Base-by-base conservation (phyloP, 2,329 filamentous ascomycete species). In the Colletotrichum sp. region DNA sequence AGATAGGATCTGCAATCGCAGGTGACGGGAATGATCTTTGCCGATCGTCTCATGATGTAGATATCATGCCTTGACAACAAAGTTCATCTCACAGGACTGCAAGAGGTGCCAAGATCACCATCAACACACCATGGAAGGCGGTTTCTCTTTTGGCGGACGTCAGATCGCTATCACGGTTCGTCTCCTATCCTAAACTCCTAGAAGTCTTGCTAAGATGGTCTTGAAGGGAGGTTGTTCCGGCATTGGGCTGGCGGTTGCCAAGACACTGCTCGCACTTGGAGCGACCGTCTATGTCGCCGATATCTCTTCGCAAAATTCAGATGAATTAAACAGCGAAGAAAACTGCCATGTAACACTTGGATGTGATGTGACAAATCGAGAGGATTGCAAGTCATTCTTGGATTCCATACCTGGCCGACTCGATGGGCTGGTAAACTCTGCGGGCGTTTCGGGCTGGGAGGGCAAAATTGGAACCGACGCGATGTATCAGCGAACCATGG, bases 381-480 rank as follows among this genome's bases (percentile, higher is more conserved):
- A 49, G 39, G 39, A 49, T n/a, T 49, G 39, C 39, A 49, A 49
- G 39, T 49, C 39, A 3, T 49, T 49, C 18, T 49, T 49, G 10
- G 30, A 59, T n/a, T 66, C 72, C 16, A 62, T 75, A 18, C 66
- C 66, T 6, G 72, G 72, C 16, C 32, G 72, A 24, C 39, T 75
- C 13, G 72, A 75, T 36, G 72, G 72, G n/a, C 72, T 75, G 24
- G 72, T 75, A 21, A 75, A 75, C 36, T 71, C 34, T 30, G 72
- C 72, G 26, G 72, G 72, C 24, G 55, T 52, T 34, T 75, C 67
- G 16, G 57, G 72, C 59, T 75, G 67, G 66, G 72, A 75, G 8
- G 72, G 72, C 66, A 70, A 75, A 39, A 75, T 75, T 12, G 72
- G 72, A 13, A 71, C 66, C 24, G 67, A 75, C 44, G 66, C 55